Percentiles rank a stretch among this genome's conserved stretches.
phyloP scores from a whole-genome alignment of 129 eudicot species.

The Centrapalus pauciflorus region DNA sequence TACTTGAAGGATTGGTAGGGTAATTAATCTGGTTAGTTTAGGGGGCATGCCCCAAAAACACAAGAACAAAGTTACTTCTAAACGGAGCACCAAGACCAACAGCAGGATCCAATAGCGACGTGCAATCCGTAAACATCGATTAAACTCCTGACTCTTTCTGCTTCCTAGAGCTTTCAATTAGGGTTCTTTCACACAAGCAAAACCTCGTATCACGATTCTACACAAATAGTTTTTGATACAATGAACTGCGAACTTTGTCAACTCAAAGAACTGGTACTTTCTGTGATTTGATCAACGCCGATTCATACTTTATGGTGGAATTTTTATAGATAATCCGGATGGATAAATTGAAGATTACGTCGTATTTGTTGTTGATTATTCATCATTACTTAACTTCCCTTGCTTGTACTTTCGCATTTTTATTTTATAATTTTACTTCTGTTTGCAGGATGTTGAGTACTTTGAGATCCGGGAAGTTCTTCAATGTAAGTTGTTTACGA shows the following conservation, averaged over 20 bases:
- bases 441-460: slow-evolving; percentile 83
- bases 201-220: slow-evolving; percentile 3
- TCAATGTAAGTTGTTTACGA: slow-evolving; percentile 57
- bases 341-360: background rate
- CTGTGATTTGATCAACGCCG: background rate
- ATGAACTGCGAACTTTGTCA: slow-evolving; percentile 99
- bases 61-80: background rate
- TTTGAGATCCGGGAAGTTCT: slow-evolving; percentile 94
- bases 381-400: background rate
- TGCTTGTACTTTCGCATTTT: background rate
- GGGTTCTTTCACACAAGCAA: slow-evolving; percentile 9
- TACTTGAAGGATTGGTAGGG: background rate
- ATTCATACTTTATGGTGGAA: background rate
- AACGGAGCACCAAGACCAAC: slow-evolving; percentile 24
- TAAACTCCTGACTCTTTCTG: background rate
- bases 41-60: slow-evolving; percentile 13
- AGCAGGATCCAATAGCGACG: slow-evolving; percentile 13
- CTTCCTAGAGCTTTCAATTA: background rate
- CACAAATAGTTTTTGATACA: background rate
- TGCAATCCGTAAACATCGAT: slow-evolving; percentile 23
- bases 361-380: background rate
- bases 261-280: slow-evolving; percentile 88
- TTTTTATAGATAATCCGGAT: background rate
- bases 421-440: background rate
- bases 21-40: background rate